phyloP scores from a whole-genome alignment of 805 yeast genomes.

The Ogataea philodendri region DNA sequence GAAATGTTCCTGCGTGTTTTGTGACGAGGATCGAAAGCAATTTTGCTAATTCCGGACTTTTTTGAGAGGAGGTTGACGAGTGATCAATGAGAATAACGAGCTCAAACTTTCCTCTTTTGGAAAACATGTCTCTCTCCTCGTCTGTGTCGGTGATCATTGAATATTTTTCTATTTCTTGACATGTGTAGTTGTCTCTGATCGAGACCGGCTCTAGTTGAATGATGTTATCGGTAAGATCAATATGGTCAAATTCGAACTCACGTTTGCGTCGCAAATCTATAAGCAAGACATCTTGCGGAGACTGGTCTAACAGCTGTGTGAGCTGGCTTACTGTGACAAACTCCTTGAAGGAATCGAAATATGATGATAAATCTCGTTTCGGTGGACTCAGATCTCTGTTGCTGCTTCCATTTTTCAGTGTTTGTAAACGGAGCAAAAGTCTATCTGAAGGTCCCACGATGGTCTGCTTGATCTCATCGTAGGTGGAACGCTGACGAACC shows the following conservation, averaged over 20 bases:
- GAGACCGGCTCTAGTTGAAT: constrained; percentile 77
- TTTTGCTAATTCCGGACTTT: constrained; percentile 27
- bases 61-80: constrained; percentile 28
- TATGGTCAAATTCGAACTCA: constrained; percentile 62
- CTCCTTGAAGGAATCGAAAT: constrained; percentile 6
- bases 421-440: constrained; percentile 22
- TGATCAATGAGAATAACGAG: constrained; percentile 65
- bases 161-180: constrained; percentile 63
- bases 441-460: constrained; percentile 7
- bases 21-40: constrained; percentile 38
- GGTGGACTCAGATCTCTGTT: not conserved
- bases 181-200: constrained; percentile 48
- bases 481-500: constrained; percentile 17
- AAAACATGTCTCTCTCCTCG: constrained; percentile 53
- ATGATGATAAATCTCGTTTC: not conserved
- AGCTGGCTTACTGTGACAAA: constrained; percentile 25
- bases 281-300: constrained; percentile 45
- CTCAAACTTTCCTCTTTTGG: constrained; percentile 53
- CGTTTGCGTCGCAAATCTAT: constrained; percentile 68
- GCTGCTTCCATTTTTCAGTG: constrained; percentile 17
- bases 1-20: constrained; percentile 36
- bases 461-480: constrained; percentile 15
- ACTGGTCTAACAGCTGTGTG: constrained; percentile 29
- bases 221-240: constrained; percentile 49
- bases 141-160: constrained; percentile 57